Percentiles rank a stretch among this genome's conserved stretches.
phyloP scores from a whole-genome alignment of 2,329 filamentous ascomycete genomes.

The Sporothrix sp. region DNA sequence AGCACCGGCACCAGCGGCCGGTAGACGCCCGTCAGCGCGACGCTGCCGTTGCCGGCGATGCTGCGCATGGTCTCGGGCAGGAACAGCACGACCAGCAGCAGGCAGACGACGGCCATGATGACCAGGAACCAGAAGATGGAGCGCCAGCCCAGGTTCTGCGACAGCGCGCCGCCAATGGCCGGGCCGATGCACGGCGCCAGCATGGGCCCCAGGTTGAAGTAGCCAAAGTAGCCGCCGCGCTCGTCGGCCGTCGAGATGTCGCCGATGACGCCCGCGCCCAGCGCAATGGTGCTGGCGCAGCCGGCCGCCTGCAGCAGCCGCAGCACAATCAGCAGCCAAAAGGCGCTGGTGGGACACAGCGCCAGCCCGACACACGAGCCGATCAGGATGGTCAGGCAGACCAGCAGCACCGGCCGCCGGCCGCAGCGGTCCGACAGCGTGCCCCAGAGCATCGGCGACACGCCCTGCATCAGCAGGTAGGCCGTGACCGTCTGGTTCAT shows the following conservation, averaged over 20 bases:
- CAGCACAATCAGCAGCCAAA: constrained; percentile 26
- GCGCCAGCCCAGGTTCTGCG: constrained; percentile 14
- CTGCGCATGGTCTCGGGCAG: constrained; percentile 25
- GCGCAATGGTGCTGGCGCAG: constrained; percentile 27
- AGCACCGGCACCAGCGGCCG: constrained; percentile 18
- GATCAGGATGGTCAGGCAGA: constrained; percentile 24
- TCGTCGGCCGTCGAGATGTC: constrained; percentile 26
- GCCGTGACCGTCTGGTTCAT: constrained; percentile 27
- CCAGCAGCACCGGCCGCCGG: constrained; percentile 23
- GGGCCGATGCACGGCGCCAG: constrained; percentile 18
- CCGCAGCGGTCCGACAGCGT: constrained; percentile 27
- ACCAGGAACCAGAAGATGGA: constrained; percentile 15
- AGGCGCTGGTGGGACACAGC: constrained; percentile 24
- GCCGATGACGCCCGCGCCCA: constrained; percentile 27
- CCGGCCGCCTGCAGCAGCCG: constrained; percentile 25
- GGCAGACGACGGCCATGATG: constrained; percentile 12
- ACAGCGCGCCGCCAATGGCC: constrained; percentile 20
- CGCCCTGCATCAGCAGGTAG: constrained; percentile 26
- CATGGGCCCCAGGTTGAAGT: constrained; percentile 28
- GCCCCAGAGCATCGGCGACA: constrained; percentile 28
- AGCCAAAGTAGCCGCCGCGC: constrained; percentile 26
- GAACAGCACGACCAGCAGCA: constrained; percentile 28
- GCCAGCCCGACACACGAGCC: constrained; percentile 26
- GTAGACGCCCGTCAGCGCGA: constrained; percentile 15
- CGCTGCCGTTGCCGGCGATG: constrained; percentile 23